A percentile compares a stretch with the other conserved stretches of the same genome.
Conservation (phyloP, 441 rosid genomes). For the Adansonia rubrostipa region DNA sequence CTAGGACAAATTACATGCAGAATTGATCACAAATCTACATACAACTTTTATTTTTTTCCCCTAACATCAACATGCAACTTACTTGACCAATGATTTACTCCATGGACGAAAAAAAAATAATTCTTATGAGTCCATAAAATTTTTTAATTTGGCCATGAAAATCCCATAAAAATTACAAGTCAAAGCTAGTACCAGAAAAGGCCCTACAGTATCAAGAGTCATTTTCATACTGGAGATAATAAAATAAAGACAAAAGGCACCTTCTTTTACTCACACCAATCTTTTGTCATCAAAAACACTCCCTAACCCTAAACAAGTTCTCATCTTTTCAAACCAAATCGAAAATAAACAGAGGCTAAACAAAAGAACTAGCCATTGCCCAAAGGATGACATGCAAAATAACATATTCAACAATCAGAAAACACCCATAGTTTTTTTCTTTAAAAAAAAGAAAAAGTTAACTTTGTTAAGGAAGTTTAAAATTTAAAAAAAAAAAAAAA, state of each 20-base stretch:
- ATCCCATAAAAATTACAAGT: not conserved
- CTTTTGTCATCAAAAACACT: not conserved
- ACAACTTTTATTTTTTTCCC: not conserved
- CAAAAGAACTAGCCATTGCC: not conserved
- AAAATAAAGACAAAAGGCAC: not conserved
- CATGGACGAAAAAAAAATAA: not conserved
- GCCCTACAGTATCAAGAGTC: not conserved
- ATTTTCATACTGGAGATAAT: not conserved
- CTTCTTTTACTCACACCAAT: not conserved
- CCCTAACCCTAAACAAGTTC: not conserved
- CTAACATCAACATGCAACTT: not conserved
- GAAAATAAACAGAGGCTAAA: not conserved
- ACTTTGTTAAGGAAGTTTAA: not conserved
- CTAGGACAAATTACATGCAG: not conserved
- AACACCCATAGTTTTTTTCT: not conserved
- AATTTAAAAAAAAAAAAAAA: not conserved
- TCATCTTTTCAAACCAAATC: not conserved
- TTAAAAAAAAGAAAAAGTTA: not conserved
- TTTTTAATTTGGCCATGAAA: not conserved
- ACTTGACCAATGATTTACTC: not conserved
- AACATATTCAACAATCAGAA: not conserved
- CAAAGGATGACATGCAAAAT: not conserved
- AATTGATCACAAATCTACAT: not conserved
- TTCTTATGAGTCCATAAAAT: not conserved
- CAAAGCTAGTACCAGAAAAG: slow-evolving; percentile 14